Evolutionary conservation across 768 basidiomycete genomes (phyloP).

Genomic region (Lactifluus subvellereus): DNA sequence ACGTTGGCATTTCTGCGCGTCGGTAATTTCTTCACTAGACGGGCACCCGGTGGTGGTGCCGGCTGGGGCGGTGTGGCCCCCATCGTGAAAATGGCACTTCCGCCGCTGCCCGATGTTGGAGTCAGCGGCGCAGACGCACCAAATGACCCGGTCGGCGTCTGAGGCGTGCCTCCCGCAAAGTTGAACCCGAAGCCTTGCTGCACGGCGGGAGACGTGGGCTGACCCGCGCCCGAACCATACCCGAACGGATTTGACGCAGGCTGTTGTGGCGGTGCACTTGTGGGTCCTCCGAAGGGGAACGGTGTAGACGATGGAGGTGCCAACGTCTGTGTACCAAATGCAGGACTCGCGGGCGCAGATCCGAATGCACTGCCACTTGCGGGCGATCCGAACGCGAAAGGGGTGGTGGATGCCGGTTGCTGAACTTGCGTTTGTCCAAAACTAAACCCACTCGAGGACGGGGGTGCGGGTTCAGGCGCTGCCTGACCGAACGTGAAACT

Average conservation of each 20-base stretch:
- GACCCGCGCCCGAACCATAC: constrained; percentile 28
- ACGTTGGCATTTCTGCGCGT: constrained; percentile 29
- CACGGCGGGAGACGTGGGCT: constrained; percentile 33
- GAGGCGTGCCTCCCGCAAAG: constrained; percentile 25
- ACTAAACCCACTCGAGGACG: constrained; percentile 29
- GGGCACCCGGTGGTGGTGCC: constrained; percentile 18
- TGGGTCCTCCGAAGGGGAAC: constrained; percentile 29
- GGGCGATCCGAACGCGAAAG: constrained; percentile 29
- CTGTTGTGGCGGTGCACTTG: constrained; percentile 30
- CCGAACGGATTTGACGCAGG: constrained; percentile 31
- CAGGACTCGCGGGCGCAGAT: constrained; percentile 25
- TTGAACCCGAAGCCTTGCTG: constrained; percentile 26
- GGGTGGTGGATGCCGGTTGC: constrained; percentile 25
- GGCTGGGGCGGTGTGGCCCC: constrained; percentile 27
- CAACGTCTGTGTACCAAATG: constrained; percentile 13
- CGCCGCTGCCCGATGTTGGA: constrained; percentile 9
- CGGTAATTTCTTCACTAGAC: constrained; percentile 32
- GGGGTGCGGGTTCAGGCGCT: constrained; percentile 34
- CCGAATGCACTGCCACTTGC: constrained; percentile 27
- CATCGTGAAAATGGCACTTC: constrained; percentile 29
- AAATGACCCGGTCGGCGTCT: constrained; percentile 29
- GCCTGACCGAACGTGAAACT: constrained; percentile 20
- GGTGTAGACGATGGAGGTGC: constrained; percentile 14
- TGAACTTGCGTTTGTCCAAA: constrained; percentile 32
- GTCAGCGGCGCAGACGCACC: constrained; percentile 24